These are phyloP conservation scores for Globisporangium mamillatum DNA, from an alignment of 352 stramenopile species.

Conservation along the genomic window DNA sequence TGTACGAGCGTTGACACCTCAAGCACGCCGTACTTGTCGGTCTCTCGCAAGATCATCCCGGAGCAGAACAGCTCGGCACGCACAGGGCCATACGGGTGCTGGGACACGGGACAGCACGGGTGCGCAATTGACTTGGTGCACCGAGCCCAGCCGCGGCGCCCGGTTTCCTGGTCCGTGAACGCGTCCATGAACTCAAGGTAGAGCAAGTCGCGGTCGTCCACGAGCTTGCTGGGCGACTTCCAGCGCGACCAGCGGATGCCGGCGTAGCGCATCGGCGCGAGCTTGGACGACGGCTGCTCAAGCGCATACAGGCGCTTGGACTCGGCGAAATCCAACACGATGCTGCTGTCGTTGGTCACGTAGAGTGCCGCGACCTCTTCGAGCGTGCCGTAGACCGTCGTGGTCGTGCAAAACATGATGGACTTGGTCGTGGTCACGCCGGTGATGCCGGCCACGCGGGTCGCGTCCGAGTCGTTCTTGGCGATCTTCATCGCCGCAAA, in stretches of 20 bases:
- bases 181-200: slow-evolving; percentile 68
- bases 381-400: slow-evolving; percentile 45
- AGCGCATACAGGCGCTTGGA: slow-evolving; percentile 56
- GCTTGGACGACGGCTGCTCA: slow-evolving; percentile 28
- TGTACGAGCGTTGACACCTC: slow-evolving; percentile 60
- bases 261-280: slow-evolving; percentile 40
- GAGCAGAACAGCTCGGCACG: slow-evolving; percentile 53
- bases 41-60: slow-evolving; percentile 62
- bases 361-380: slow-evolving; percentile 67
- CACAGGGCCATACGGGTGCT: slow-evolving; percentile 50
- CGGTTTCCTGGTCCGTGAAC: slow-evolving; percentile 57
- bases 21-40: slow-evolving; percentile 44
- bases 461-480: slow-evolving; percentile 28
- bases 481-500: slow-evolving; percentile 38
- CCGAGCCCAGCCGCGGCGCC: slow-evolving; percentile 60
- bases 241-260: slow-evolving; percentile 60
- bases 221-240: slow-evolving; percentile 48
- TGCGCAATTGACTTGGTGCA: slow-evolving; percentile 67
- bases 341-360: slow-evolving; percentile 33
- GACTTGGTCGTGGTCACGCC: slow-evolving; percentile 33
- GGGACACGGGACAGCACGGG: slow-evolving; percentile 50
- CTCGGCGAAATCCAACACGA: slow-evolving; percentile 50
- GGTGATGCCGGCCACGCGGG: slow-evolving; percentile 26
- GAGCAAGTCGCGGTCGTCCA: slow-evolving; percentile 51
- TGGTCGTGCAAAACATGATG: slow-evolving; percentile 62